These are phyloP conservation scores for Vickermania ingenoplastis DNA, from an alignment of 208 protist species.

Conservation along the genomic window DNA sequence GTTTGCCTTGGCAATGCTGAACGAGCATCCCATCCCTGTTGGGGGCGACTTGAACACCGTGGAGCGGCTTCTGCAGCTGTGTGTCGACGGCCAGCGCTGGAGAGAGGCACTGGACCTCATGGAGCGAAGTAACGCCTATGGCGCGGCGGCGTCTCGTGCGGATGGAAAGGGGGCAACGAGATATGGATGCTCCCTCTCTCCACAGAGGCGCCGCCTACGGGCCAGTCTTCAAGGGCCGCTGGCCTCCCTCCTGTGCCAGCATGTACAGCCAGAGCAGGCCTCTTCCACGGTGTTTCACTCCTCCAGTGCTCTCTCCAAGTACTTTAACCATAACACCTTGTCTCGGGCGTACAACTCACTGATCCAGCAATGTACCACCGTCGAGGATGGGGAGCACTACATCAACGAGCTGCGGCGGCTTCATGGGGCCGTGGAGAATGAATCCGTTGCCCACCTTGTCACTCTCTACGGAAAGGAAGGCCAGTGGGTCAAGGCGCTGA, in stretches of 20 bases:
- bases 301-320: constrained; percentile 18
- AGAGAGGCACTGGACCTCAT: constrained; percentile 30
- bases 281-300: background rate
- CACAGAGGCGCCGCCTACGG: constrained; percentile 13
- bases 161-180: constrained; percentile 8
- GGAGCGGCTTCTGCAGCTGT: constrained; percentile 23
- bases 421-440: constrained; percentile 29
- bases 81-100: constrained; percentile 41
- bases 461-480: constrained; percentile 39
- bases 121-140: background rate
- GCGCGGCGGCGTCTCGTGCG: background rate
- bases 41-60: constrained; percentile 15
- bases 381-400: constrained; percentile 15
- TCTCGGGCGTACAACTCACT: constrained; percentile 38
- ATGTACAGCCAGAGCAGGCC: background rate
- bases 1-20: constrained; percentile 24
- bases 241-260: background rate
- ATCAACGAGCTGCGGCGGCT: constrained; percentile 5
- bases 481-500: constrained; percentile 43
- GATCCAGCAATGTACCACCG: constrained; percentile 20
- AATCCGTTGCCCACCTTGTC: constrained; percentile 42
- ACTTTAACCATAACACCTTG: constrained; percentile 34
- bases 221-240: constrained; percentile 1
- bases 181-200: too few relatives aligned
- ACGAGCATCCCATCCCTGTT: constrained; percentile 13